Percentiles rank a stretch among this genome's conserved stretches.
phyloP scores from a whole-genome alignment of 306 rosid species.

The Rosa lucieae region DNA sequence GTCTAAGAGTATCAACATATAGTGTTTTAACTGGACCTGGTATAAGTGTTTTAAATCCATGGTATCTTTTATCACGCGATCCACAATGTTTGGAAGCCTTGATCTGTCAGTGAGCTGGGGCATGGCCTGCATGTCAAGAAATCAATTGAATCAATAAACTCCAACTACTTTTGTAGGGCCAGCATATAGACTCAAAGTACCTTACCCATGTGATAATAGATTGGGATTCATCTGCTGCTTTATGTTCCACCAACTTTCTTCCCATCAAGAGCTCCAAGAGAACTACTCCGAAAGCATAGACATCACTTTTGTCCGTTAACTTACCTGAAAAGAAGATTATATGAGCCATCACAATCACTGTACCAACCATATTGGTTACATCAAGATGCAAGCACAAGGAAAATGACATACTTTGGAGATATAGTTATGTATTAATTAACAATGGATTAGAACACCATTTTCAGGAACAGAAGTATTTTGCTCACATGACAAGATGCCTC shows the following conservation, averaged over 20 bases:
- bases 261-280: conserved; percentile 84
- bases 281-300: conserved; percentile 87
- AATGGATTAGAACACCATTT: neutral
- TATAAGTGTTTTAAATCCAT: conserved; percentile 96
- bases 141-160: conserved; percentile 5
- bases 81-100: conserved; percentile 76
- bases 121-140: conserved; percentile 68
- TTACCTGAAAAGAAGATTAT: conserved; percentile 50
- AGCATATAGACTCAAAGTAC: conserved; percentile 12
- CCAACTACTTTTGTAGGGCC: neutral
- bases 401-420: neutral
- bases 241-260: conserved; percentile 64
- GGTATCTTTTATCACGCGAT: conserved; percentile 68
- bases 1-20: conserved; percentile 1
- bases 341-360: neutral
- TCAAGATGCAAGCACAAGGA: neutral
- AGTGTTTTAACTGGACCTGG: conserved; percentile 55
- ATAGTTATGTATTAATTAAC: neutral
- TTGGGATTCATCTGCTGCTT: conserved; percentile 51
- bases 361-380: neutral
- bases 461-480: neutral
- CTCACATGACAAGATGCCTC: neutral
- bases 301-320: conserved; percentile 88
- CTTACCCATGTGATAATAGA: conserved; percentile 83
- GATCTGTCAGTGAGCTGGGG: conserved; percentile 88